A percentile compares a stretch with the other conserved stretches of the same genome.
Evolutionary conservation across 805 yeast species (phyloP).

Genomic region (Candida michaelii): DNA sequence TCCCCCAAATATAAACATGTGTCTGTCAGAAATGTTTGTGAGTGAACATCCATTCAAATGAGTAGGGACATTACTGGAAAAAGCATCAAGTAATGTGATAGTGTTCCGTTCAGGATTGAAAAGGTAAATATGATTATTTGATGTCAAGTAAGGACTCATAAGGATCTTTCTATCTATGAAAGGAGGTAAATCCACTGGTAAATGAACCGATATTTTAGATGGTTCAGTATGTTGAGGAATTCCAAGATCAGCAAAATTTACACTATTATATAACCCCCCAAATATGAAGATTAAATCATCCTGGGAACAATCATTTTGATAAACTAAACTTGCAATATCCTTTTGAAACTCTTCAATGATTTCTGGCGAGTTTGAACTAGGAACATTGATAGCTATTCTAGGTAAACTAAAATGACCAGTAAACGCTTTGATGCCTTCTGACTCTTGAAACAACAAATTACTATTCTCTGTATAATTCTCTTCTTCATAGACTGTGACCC

Average conservation of each 20-base stretch:
- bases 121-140: constrained; percentile 24
- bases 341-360: constrained; percentile 14
- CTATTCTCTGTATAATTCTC: not conserved
- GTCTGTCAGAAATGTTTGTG: constrained; percentile 52
- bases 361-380: constrained; percentile 13
- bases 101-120: constrained; percentile 35
- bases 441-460: constrained; percentile 2
- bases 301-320: constrained; percentile 32
- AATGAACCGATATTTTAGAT: constrained; percentile 33
- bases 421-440: constrained; percentile 19
- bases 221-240: constrained; percentile 32
- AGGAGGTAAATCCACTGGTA: constrained; percentile 41
- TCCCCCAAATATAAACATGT: constrained; percentile 71
- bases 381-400: constrained; percentile 22
- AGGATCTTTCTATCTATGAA: constrained; percentile 33
- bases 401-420: constrained; percentile 31
- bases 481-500: constrained; percentile 1
- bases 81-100: constrained; percentile 26
- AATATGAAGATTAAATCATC: constrained; percentile 34
- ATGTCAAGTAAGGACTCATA: constrained; percentile 46
- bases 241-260: constrained; percentile 25
- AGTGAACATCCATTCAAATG: constrained; percentile 50
- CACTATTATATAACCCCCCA: constrained; percentile 33
- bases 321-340: constrained; percentile 18
- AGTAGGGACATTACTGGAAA: constrained; percentile 39